Conservation (phyloP, 1,284 basidiomycete species). For the Sphagnurus paluster region DNA sequence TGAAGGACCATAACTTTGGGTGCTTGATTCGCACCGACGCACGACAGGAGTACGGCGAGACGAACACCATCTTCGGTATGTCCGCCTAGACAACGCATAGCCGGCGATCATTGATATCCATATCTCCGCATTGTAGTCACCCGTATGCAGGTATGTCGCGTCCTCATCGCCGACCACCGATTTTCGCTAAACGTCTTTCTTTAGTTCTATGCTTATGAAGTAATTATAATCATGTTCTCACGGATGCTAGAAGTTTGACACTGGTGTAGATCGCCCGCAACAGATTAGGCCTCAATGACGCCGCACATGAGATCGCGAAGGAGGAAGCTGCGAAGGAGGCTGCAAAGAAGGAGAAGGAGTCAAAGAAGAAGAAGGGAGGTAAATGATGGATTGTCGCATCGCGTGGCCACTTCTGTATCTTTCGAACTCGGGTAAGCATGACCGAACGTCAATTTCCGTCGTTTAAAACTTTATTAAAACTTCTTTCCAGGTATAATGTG, state of each 20-base stretch:
- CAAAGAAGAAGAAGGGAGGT: constrained; percentile 36
- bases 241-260: neutral
- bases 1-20: constrained; percentile 97
- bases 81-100: constrained; percentile 5
- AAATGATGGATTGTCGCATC: too few relatives aligned
- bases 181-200: neutral
- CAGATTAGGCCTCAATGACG: constrained; percentile 88
- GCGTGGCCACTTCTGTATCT: too few relatives aligned
- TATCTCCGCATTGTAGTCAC: constrained; percentile 49
- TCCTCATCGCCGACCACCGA: neutral
- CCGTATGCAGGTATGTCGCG: constrained; percentile 64
- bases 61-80: constrained; percentile 93
- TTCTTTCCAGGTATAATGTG: too few relatives aligned
- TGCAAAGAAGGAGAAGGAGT: constrained; percentile 48
- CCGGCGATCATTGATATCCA: neutral
- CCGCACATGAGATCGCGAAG: constrained; percentile 82
- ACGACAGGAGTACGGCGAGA: constrained; percentile 84
- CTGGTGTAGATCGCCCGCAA: constrained; percentile 84
- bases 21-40: constrained; percentile 88
- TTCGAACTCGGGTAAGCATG: too few relatives aligned
- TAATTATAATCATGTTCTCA: constrained; percentile 29
- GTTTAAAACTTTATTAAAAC: too few relatives aligned
- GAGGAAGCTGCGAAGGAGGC: constrained; percentile 65
- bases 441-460: too few relatives aligned
- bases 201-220: constrained; percentile 91